These are phyloP conservation scores for Claviceps monticola DNA, from an alignment of 2,329 filamentous ascomycete genomes.

Conservation along the genomic window DNA sequence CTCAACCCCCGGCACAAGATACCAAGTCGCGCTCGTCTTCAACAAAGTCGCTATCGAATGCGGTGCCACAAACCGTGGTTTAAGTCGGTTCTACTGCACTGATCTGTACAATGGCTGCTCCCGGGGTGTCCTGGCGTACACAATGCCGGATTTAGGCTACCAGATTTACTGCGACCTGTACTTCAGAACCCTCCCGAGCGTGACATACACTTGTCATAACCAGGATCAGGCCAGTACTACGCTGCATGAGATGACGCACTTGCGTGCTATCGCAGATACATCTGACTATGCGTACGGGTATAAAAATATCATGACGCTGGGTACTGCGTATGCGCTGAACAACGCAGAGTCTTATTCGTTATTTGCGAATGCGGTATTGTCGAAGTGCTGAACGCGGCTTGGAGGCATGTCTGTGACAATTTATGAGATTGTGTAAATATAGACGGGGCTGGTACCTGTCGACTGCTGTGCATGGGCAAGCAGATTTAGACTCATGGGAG, in stretches of 20 bases:
- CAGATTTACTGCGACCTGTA: constrained; percentile 50
- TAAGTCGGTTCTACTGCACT: constrained; percentile 42
- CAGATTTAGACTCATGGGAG: too few relatives aligned
- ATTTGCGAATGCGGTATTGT: constrained; percentile 24
- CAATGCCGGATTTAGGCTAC: constrained; percentile 35
- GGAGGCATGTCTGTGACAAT: background rate
- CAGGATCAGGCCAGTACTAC: constrained; percentile 54
- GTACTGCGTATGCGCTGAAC: constrained; percentile 34
- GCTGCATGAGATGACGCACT: constrained; percentile 52
- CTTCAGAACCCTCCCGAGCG: constrained; percentile 37
- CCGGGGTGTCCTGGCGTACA: constrained; percentile 44
- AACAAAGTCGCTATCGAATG: constrained; percentile 41
- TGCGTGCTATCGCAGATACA: constrained; percentile 43
- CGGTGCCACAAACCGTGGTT: constrained; percentile 26
- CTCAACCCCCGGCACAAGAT: constrained; percentile 28
- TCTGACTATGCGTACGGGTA: constrained; percentile 43
- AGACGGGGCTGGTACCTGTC: background rate
- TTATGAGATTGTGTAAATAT: background rate
- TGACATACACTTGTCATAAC: constrained; percentile 39
- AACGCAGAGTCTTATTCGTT: constrained; percentile 49
- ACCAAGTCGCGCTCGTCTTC: constrained; percentile 36
- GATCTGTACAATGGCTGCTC: constrained; percentile 41
- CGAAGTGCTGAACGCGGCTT: constrained; percentile 20
- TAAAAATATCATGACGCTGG: constrained; percentile 34
- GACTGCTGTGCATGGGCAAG: background rate